These are phyloP conservation scores for Corynespora cassiicola DNA, from an alignment of 2,329 filamentous ascomycete species.

Conservation along the genomic window DNA sequence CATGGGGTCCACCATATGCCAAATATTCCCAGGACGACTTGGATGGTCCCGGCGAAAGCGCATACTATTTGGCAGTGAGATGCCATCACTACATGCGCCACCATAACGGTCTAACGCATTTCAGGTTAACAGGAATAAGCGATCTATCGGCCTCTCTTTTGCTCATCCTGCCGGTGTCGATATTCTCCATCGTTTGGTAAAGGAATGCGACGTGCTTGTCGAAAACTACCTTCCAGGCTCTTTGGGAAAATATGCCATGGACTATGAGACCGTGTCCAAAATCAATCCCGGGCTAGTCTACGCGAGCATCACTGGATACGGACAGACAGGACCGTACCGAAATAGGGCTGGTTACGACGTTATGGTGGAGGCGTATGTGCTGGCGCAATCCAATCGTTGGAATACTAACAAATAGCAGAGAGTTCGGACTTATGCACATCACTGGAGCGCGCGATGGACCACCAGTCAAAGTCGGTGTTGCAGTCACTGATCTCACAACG, in stretches of 20 bases:
- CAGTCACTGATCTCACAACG: constrained; percentile 94
- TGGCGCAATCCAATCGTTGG: not conserved
- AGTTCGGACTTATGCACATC: constrained; percentile 98
- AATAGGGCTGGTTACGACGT: constrained; percentile 94
- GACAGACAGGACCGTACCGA: constrained; percentile 90
- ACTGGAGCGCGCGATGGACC: constrained; percentile 87
- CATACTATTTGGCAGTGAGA: constrained; percentile 87
- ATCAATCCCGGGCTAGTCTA: constrained; percentile 92
- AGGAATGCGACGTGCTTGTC: constrained; percentile 88
- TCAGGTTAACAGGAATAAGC: constrained; percentile 96
- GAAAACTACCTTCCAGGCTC: constrained; percentile 95
- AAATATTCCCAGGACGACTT: constrained; percentile 68
- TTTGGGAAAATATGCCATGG: constrained; percentile 88
- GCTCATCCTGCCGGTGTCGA: constrained; percentile 82
- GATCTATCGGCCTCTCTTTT: constrained; percentile 90
- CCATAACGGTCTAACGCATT: not conserved
- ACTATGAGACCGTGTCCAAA: constrained; percentile 79
- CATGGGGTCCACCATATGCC: constrained; percentile 96
- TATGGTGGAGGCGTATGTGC: constrained; percentile 84
- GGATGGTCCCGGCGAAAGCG: constrained; percentile 82
- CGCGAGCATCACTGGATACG: constrained; percentile 95
- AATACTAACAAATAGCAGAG: constrained; percentile 49
- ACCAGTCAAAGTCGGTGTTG: constrained; percentile 96
- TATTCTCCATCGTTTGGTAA: constrained; percentile 83
- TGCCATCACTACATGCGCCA: not conserved